Percentiles rank a stretch among this genome's conserved stretches.
These are phyloP conservation scores for Penicillium chermesinum DNA, from an alignment of 495 filamentous ascomycete species.

Conservation along the genomic window DNA sequence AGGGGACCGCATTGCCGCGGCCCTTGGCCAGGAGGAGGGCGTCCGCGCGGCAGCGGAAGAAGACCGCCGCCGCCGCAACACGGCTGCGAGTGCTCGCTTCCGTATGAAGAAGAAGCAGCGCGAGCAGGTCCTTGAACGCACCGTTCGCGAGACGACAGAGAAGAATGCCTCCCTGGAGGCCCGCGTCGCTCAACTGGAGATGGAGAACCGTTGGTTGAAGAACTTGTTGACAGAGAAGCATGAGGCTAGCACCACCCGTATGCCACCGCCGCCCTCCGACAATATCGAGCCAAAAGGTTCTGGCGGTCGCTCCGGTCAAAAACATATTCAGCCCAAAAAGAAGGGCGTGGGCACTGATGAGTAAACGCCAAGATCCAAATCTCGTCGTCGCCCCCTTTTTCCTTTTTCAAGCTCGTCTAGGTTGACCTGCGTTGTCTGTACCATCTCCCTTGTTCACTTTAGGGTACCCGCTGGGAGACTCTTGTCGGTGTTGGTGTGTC, in stretches of 20 bases:
- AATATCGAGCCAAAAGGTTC: conserved; percentile 23
- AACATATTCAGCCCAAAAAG: conserved; percentile 47
- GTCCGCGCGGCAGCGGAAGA: conserved; percentile 84
- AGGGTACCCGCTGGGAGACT: neutral
- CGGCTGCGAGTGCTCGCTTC: conserved; percentile 90
- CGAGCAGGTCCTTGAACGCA: conserved; percentile 86
- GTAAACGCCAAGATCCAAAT: conserved; percentile 25
- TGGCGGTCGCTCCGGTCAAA: conserved; percentile 28
- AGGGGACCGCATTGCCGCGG: conserved; percentile 40
- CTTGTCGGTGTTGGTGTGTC: conserved; percentile 3
- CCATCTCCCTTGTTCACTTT: neutral
- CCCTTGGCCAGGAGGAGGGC: conserved; percentile 38
- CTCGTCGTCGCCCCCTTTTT: conserved; percentile 8
- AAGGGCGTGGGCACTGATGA: conserved; percentile 43
- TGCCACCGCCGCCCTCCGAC: conserved; percentile 28
- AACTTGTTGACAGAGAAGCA: conserved; percentile 91
- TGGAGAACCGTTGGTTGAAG: conserved; percentile 96
- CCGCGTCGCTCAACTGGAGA: conserved; percentile 80
- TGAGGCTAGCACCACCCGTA: conserved; percentile 31
- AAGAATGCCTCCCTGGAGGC: conserved; percentile 75
- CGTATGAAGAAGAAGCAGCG: conserved; percentile 99
- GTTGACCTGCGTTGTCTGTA: neutral
- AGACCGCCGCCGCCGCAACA: conserved; percentile 95
- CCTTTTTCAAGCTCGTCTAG: neutral
- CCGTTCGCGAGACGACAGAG: conserved; percentile 84